These are phyloP conservation scores for Chaetothyriales sp. DNA, from an alignment of 2,329 filamentous ascomycete species.

Conservation along the genomic window DNA sequence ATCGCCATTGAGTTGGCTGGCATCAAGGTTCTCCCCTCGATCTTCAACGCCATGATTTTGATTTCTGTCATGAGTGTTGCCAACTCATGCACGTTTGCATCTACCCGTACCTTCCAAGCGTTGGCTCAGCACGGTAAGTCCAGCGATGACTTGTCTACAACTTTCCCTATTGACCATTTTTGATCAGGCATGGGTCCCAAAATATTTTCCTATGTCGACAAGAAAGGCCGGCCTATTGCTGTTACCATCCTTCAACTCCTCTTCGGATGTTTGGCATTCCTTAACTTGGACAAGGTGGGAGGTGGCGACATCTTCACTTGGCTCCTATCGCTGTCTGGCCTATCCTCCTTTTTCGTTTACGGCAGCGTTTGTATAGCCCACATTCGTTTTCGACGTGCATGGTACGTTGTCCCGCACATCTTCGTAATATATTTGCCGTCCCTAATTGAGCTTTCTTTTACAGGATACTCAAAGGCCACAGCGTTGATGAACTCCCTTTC, in stretches of 20 bases:
- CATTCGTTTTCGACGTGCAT: conserved; percentile 79
- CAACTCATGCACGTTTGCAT: conserved; percentile 83
- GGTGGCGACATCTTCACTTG: conserved; percentile 53
- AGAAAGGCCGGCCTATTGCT: conserved; percentile 63
- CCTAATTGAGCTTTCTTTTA: conserved; percentile 3
- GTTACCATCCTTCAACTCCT: conserved; percentile 55
- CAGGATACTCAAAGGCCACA: conserved; percentile 46
- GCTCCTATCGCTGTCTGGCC: conserved; percentile 62
- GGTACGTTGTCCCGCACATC: conserved; percentile 24
- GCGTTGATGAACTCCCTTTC: conserved; percentile 65
- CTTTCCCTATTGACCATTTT: conserved; percentile 1
- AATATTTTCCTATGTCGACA: conserved; percentile 67
- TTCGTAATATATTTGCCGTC: conserved; percentile 1
- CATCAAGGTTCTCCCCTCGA: conserved; percentile 64
- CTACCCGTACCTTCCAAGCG: conserved; percentile 76
- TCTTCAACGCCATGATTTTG: conserved; percentile 93
- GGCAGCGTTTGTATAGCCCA: conserved; percentile 35
- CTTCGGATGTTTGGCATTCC: conserved; percentile 66
- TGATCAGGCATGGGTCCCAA: conserved; percentile 54
- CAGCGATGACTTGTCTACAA: neutral
- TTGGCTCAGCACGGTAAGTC: conserved; percentile 56
- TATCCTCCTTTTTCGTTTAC: conserved; percentile 65
- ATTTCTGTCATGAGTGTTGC: conserved; percentile 81
- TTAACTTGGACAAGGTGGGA: conserved; percentile 38
- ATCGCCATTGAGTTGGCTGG: conserved; percentile 79